These are phyloP conservation scores for Camelina hispida DNA, from an alignment of 345 rosid genomes.

Conservation along the genomic window DNA sequence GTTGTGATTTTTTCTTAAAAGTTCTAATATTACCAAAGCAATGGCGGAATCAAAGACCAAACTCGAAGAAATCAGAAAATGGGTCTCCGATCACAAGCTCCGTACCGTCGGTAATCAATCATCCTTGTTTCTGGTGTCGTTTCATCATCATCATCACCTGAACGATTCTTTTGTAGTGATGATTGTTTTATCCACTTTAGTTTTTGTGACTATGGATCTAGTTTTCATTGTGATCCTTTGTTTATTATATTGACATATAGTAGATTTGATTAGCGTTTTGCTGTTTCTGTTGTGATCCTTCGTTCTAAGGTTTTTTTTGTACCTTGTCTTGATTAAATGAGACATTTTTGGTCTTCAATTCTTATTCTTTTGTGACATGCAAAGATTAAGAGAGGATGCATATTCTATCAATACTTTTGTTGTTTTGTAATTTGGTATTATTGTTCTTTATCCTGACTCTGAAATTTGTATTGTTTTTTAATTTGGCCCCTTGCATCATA, in stretches of 20 bases:
- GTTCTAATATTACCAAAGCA: slow-evolving; percentile 9
- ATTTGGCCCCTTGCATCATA: slow-evolving; percentile 22
- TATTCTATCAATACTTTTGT: slow-evolving; percentile 1
- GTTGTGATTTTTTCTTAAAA: too few species aligned
- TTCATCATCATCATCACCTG: not conserved
- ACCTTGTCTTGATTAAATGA: not conserved
- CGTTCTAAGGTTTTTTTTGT: not conserved
- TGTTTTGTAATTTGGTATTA: not conserved
- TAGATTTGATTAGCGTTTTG: not conserved
- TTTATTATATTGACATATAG: not conserved
- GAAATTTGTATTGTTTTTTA: not conserved
- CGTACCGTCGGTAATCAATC: slow-evolving; percentile 70
- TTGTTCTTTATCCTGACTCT: not conserved
- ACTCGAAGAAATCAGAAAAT: slow-evolving; percentile 59
- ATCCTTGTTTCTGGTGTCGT: not conserved
- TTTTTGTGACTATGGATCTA: slow-evolving; percentile 12
- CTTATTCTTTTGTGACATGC: slow-evolving; percentile 16
- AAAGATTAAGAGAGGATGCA: not conserved
- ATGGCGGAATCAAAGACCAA: slow-evolving; percentile 70
- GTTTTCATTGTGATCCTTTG: not conserved
- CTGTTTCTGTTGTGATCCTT: not conserved
- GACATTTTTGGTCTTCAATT: slow-evolving; percentile 11
- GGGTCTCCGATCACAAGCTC: slow-evolving; percentile 85
- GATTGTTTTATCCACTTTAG: not conserved
- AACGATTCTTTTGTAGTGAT: not conserved